A percentile compares a stretch with the other conserved stretches of the same genome.
Conservation (phyloP, 1,284 basidiomycete genomes). For the Phaffia rhodozyma region DNA sequence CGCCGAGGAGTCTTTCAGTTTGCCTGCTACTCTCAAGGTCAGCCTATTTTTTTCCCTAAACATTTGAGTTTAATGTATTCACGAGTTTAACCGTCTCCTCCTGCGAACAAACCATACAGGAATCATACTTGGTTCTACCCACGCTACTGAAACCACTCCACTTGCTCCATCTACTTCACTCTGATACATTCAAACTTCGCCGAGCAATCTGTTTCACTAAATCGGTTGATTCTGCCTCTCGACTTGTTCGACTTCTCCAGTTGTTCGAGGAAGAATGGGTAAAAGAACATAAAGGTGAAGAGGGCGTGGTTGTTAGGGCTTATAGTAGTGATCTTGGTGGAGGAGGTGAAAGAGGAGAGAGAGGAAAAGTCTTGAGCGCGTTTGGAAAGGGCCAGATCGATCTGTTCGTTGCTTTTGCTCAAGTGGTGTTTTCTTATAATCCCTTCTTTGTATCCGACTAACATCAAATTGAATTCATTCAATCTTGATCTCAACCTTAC, state of each 20-base stretch:
- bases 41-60: constrained; percentile 24
- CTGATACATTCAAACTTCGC: constrained; percentile 37
- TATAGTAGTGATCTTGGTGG: constrained; percentile 80
- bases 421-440: background rate
- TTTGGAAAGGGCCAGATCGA: constrained; percentile 69
- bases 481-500: background rate
- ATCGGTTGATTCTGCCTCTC: constrained; percentile 74
- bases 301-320: constrained; percentile 44
- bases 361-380: constrained; percentile 61
- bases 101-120: constrained; percentile 39
- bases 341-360: constrained; percentile 40
- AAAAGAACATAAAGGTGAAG: constrained; percentile 22
- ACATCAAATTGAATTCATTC: background rate
- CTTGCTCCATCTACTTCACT: constrained; percentile 72
- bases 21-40: constrained; percentile 64
- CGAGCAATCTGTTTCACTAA: constrained; percentile 91
- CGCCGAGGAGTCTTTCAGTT: constrained; percentile 60
- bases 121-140: constrained; percentile 74
- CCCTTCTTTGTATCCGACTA: background rate
- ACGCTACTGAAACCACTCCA: constrained; percentile 75
- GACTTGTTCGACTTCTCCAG: constrained; percentile 70
- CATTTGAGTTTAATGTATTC: background rate
- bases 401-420: constrained; percentile 2
- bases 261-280: constrained; percentile 57
- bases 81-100: background rate